These are phyloP conservation scores for Cladophialophora immunda DNA, from an alignment of 2,329 filamentous ascomycete genomes.

Conservation along the genomic window DNA sequence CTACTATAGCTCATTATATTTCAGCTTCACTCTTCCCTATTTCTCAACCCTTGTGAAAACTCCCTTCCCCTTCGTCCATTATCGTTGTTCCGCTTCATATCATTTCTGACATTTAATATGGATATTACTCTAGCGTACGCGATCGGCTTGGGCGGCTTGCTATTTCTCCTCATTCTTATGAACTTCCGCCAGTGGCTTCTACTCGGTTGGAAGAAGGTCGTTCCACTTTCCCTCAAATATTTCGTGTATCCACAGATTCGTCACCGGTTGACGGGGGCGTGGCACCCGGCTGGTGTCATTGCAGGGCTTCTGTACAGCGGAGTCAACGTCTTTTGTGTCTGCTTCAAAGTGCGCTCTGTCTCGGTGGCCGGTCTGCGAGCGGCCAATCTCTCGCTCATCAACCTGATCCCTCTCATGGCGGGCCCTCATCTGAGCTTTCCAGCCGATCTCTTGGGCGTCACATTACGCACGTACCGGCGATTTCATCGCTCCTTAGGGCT, in stretches of 20 bases:
- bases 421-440: slow-evolving; percentile 38
- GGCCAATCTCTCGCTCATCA: slow-evolving; percentile 36
- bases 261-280: slow-evolving; percentile 37
- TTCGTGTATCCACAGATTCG: slow-evolving; percentile 3
- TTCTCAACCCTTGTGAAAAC: slow-evolving; percentile 6
- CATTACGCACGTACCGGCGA: slow-evolving; percentile 24
- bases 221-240: background rate
- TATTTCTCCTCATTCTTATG: slow-evolving; percentile 38
- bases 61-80: background rate
- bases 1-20: background rate
- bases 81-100: background rate
- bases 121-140: slow-evolving; percentile 41
- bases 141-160: slow-evolving; percentile 39
- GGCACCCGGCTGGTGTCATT: slow-evolving; percentile 33
- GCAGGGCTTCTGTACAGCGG: slow-evolving; percentile 17
- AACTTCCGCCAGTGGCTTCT: slow-evolving; percentile 28
- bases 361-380: slow-evolving; percentile 27
- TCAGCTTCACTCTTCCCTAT: background rate
- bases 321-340: slow-evolving; percentile 27
- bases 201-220: background rate
- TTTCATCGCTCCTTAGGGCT: slow-evolving; percentile 36
- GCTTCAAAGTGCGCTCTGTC: background rate
- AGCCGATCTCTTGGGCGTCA: slow-evolving; percentile 37
- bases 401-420: slow-evolving; percentile 35
- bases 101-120: slow-evolving; percentile 21